Conservation (phyloP, 176 grass and related monocot genomes). For the Hordeum vulgare region MorexV3_pseudomolecules_assembly NC_058518.1:462428649-462429148, state of each 20-base stretch:
- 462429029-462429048: not conserved
- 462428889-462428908: not conserved
- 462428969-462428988: not conserved
- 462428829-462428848: not conserved
- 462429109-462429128: not conserved
- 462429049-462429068: not conserved
- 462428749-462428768: too few relatives aligned
- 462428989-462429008: not conserved
- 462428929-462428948: not conserved
- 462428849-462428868: not conserved
- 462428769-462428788: conserved; percentile 2
- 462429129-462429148: not conserved
- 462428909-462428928: not conserved
- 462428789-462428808: not conserved
- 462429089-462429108: not conserved
- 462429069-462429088: not conserved
- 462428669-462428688: too few relatives aligned
- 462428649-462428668: too few relatives aligned
- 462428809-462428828: not conserved
- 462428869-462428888: not conserved
- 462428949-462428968: not conserved
- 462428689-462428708: too few relatives aligned
- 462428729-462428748: too few relatives aligned
- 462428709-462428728: too few relatives aligned
- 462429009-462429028: not conserved